These are phyloP conservation scores for Clavispora asparagi DNA, from an alignment of 805 yeast genomes.

Conservation along the genomic window DNA sequence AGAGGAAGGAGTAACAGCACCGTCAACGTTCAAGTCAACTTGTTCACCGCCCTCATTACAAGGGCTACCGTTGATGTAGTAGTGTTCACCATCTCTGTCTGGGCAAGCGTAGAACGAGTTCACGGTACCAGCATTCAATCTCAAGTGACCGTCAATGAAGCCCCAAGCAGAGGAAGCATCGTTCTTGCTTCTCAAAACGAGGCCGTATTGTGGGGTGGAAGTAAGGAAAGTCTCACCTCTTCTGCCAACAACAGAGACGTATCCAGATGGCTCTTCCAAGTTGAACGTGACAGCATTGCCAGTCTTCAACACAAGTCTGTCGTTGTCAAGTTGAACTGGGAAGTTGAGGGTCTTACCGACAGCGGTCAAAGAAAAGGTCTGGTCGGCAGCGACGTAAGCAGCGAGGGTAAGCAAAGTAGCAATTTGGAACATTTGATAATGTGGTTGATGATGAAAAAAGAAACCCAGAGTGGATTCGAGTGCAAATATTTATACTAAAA, in stretches of 20 bases:
- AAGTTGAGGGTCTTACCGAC: constrained; percentile 19
- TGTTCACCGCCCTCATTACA: constrained; percentile 7
- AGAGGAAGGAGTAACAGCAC: constrained; percentile 21
- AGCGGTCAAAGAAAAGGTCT: constrained; percentile 24
- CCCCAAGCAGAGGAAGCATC: constrained; percentile 25
- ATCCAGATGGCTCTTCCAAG: constrained; percentile 29
- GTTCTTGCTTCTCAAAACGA: constrained; percentile 9
- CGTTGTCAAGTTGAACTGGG: constrained; percentile 13
- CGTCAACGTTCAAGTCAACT: constrained; percentile 7
- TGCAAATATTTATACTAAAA: neutral
- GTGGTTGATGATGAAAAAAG: neutral
- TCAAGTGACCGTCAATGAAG: constrained; percentile 20
- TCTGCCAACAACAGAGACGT: constrained; percentile 17
- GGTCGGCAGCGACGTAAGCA: constrained; percentile 25
- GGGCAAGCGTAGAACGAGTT: constrained; percentile 24
- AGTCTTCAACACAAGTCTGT: constrained; percentile 12
- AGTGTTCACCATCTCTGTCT: constrained; percentile 7
- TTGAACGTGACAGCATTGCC: constrained; percentile 16
- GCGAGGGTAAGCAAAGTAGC: constrained; percentile 20
- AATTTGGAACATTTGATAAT: neutral
- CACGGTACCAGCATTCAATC: constrained; percentile 13
- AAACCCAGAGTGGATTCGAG: no score
- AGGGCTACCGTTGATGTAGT: constrained; percentile 8
- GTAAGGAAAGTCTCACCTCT: constrained; percentile 6
- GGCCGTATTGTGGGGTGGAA: constrained; percentile 12